Percentiles rank a stretch among this genome's conserved stretches.
Conservation (phyloP, 2,329 filamentous ascomycete genomes). For the Alternaria postmessia region DNA sequence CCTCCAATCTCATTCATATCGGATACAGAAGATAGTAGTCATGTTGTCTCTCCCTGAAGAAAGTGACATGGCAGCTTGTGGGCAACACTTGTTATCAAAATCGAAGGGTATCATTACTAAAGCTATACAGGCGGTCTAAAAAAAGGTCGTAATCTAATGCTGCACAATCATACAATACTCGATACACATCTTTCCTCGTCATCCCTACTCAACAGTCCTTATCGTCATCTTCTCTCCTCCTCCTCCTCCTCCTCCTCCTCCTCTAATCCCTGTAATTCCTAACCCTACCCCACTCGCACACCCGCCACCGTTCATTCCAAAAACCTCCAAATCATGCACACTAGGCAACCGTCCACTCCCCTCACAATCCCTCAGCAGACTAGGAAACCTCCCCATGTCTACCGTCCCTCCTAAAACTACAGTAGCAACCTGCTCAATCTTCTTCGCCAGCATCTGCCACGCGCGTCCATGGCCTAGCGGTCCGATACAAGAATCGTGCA, state of each 20-base stretch:
- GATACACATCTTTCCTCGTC: neutral
- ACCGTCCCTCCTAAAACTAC: conserved; percentile 21
- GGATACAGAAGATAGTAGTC: neutral
- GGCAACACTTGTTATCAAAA: neutral
- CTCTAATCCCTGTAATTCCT: neutral
- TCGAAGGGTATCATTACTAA: conserved; percentile 5
- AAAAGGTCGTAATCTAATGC: neutral
- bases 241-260: neutral
- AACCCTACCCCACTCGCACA: neutral
- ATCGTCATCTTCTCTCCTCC: neutral
- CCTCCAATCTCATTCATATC: neutral
- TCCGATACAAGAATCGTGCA: conserved; percentile 12
- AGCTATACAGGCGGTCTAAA: neutral
- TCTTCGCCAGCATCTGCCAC: conserved; percentile 27
- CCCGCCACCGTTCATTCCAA: conserved; percentile 7
- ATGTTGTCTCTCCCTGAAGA: neutral
- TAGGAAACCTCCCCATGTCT: conserved; percentile 23
- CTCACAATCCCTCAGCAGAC: conserved; percentile 22
- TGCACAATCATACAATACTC: neutral
- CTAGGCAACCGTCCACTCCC: conserved; percentile 18
- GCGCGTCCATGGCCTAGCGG: conserved; percentile 25
- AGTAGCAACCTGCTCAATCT: conserved; percentile 27
- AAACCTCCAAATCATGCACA: conserved; percentile 24
- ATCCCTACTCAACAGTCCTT: neutral
- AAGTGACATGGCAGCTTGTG: too few species aligned